Evolutionary conservation across 495 filamentous ascomycete species (phyloP), one percentile per base, ranked within the genome.

Genomic region (Xylaria telfairii): DNA sequence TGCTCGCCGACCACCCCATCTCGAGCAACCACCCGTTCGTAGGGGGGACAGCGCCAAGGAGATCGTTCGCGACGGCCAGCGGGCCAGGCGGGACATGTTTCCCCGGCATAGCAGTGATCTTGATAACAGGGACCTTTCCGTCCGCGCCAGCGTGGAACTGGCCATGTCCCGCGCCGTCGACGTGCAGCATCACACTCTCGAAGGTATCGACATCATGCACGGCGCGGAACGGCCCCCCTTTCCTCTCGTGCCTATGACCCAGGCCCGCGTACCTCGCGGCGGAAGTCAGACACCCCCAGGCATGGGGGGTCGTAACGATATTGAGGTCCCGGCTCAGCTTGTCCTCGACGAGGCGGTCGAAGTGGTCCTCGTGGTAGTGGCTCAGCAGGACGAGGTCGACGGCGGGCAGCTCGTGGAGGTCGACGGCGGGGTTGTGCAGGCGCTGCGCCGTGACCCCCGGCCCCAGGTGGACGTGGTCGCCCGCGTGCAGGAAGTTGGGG

Each of bases 11-110:
- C 67, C 86, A 83, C 6, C 90, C 90, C 26, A 92, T 80, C 73
- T 92, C 90, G 6, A 93, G 64, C 77, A 93, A 85, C 90, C 90
- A 93, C 44, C 90, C 91, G 72, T 92, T 92, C 5, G 88, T 91
- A 1, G 91, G 91, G 6, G 91, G 91, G 60, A 92, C 90, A 0
- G 89, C 90, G 24, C 81, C 74, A 4, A 90, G 76, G 13, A 91
- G n/a, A 41, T 90, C 84, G 76, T 92, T 92, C 30, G 81, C 76
- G 32, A 73, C 76, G 4, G 79, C 76, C 26, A 90, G 71, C 7
- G 82, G 73, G 0, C 83, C 82, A 2, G 86, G 83, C 6, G 90
- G 87, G 2, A 92, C 87, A 75, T 92, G 90, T 72, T 91, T 90
- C n/a, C 89, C 91, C 9, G 90, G 91, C 88, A 90, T 90, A 2